Evolutionary conservation across 2,329 filamentous ascomycete species (phyloP).

Genomic region (Berkeleyomyces basicola): DNA sequence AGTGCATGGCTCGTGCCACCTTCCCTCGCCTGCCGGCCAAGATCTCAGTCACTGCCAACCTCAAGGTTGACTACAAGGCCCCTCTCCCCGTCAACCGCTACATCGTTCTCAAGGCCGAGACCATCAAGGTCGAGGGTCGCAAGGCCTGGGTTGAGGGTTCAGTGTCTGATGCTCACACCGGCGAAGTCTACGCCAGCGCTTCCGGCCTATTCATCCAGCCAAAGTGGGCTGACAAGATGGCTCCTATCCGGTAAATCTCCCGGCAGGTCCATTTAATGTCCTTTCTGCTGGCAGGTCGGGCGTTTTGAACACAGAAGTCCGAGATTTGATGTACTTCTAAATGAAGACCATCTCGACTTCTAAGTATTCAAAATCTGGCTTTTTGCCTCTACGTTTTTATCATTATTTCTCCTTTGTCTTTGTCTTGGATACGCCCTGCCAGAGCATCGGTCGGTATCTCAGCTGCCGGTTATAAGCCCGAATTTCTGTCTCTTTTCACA

Average conservation of each 20-base stretch:
- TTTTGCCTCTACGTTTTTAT: neutral
- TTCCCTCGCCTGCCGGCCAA: conserved; percentile 79
- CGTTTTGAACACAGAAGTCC: neutral
- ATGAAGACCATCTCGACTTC: neutral
- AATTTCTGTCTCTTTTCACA: neutral
- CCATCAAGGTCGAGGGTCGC: conserved; percentile 71
- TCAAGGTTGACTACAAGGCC: conserved; percentile 68
- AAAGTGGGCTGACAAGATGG: conserved; percentile 13
- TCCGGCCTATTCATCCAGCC: conserved; percentile 11
- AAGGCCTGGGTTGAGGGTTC: conserved; percentile 83
- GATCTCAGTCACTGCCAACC: conserved; percentile 69
- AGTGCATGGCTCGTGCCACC: conserved; percentile 73
- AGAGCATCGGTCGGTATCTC: conserved; percentile 2
- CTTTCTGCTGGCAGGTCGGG: neutral
- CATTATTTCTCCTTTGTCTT: neutral
- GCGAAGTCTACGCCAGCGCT: conserved; percentile 10
- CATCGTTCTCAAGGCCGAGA: conserved; percentile 62
- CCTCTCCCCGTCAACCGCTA: conserved; percentile 62
- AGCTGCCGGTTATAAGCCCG: neutral
- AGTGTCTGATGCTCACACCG: conserved; percentile 9
- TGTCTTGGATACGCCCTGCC: conserved; percentile 3
- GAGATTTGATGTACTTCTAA: neutral
- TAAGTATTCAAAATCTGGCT: neutral
- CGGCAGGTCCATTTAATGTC: neutral
- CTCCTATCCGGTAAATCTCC: conserved; percentile 9